Evolutionary conservation across 306 rosid genomes (phyloP).

Genomic region (Pyrus bretschneideri): DNA sequence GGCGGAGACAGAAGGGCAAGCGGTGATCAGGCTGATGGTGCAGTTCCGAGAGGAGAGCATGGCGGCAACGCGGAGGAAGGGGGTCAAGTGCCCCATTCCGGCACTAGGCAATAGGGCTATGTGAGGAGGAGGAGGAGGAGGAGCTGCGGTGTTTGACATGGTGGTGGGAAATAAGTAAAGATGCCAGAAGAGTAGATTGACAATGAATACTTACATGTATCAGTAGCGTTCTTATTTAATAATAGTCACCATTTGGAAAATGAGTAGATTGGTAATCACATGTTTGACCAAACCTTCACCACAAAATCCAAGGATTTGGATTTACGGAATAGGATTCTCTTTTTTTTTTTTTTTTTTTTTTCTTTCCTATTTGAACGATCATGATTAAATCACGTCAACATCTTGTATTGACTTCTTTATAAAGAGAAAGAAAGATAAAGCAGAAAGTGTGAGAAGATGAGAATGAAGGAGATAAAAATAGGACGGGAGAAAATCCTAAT

Average conservation of each 20-base stretch:
- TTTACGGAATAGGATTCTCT: no score
- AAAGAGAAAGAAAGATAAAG: no score
- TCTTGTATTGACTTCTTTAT: no score
- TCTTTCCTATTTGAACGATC: no score
- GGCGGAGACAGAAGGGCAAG: constrained; percentile 6
- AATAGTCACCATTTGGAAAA: neutral
- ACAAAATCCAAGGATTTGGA: neutral
- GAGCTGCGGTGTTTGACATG: neutral
- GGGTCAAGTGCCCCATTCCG: constrained; percentile 28
- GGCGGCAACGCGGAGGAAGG: constrained; percentile 23
- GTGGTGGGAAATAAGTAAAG: neutral
- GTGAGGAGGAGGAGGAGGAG: constrained; percentile 12
- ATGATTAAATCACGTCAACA: no score
- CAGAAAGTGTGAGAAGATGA: no score
- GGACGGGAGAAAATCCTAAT: no score
- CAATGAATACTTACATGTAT: neutral
- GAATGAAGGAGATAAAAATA: no score
- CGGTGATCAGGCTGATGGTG: constrained; percentile 10
- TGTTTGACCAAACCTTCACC: neutral
- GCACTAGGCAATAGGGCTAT: constrained; percentile 21
- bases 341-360: no score
- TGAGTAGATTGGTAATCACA: neutral
- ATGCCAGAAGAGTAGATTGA: neutral
- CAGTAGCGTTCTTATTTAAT: neutral
- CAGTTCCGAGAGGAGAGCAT: neutral